Conservation (phyloP, 345 rosid genomes). For the Eucalyptus pauciflora region DNA sequence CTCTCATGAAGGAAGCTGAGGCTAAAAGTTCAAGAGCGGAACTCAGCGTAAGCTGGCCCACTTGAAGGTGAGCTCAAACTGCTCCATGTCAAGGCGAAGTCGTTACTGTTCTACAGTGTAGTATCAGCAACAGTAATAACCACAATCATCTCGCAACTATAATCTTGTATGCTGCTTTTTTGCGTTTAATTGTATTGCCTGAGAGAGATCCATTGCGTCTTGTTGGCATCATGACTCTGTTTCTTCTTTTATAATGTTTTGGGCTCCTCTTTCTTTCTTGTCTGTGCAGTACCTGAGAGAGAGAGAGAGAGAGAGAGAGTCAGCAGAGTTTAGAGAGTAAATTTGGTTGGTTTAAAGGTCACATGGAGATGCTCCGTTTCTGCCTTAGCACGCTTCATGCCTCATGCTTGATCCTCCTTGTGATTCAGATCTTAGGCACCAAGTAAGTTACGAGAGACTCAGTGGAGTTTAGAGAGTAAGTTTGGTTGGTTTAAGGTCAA, state of each 20-base stretch:
- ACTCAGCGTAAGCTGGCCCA: background rate
- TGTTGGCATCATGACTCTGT: slow-evolving; percentile 65
- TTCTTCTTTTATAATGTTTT: background rate
- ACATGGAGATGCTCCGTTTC: background rate
- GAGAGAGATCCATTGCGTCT: slow-evolving; percentile 75
- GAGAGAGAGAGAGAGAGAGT: background rate
- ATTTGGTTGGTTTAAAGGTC: background rate
- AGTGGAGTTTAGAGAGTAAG: background rate
- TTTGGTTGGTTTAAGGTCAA: background rate
- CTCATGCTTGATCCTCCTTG: background rate
- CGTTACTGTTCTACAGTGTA: background rate
- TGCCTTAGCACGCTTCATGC: background rate
- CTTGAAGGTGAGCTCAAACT: background rate
- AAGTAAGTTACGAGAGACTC: background rate
- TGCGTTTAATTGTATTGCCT: slow-evolving; percentile 5
- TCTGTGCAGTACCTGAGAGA: background rate
- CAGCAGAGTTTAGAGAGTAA: background rate
- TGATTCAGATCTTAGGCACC: background rate
- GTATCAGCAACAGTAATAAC: background rate
- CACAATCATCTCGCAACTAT: background rate
- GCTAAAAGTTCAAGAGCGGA: background rate
- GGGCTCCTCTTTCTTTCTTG: background rate
- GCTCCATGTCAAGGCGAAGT: background rate
- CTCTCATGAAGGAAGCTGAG: background rate
- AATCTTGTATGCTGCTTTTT: background rate